phyloP scores from a whole-genome alignment of 352 stramenopile genomes.

The Pythium periplocum region DNA sequence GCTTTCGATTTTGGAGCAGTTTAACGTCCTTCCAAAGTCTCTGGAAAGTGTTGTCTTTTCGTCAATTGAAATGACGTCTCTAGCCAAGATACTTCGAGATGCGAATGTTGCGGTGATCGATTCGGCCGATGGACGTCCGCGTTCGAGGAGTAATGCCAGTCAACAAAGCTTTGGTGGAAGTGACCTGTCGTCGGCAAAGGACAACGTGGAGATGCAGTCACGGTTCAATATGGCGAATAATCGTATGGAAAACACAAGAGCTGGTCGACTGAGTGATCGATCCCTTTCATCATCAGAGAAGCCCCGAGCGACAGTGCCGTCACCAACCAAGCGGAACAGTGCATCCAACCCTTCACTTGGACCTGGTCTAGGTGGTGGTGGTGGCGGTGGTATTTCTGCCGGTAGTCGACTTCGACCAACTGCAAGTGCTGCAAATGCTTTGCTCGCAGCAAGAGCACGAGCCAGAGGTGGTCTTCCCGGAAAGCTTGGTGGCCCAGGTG shows the following conservation, averaged over 20 bases:
- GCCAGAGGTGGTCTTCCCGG: slow-evolving; percentile 51
- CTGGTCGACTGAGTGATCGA: too few relatives aligned
- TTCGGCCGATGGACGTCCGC: slow-evolving; percentile 10
- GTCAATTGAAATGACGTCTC: slow-evolving; percentile 38
- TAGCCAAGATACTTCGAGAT: slow-evolving; percentile 55
- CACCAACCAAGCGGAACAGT: slow-evolving; percentile 41
- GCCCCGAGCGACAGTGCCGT: slow-evolving; percentile 22
- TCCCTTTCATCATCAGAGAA: too few relatives aligned
- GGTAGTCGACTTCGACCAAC: slow-evolving; percentile 34
- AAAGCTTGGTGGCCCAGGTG: slow-evolving; percentile 39
- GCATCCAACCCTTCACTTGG: slow-evolving; percentile 16
- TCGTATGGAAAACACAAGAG: too few relatives aligned
- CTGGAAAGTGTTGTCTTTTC: slow-evolving; percentile 36
- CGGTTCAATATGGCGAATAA: too few relatives aligned
- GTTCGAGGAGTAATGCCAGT: slow-evolving; percentile 23
- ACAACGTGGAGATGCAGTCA: slow-evolving; percentile 1
- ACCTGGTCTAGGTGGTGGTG: slow-evolving; percentile 17
- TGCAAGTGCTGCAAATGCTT: slow-evolving; percentile 53
- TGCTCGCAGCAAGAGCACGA: slow-evolving; percentile 65
- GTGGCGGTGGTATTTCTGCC: slow-evolving; percentile 5
- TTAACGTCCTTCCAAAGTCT: slow-evolving; percentile 34
- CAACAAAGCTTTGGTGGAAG: slow-evolving; percentile 18
- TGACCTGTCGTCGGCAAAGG: slow-evolving; percentile 2
- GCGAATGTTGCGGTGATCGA: slow-evolving; percentile 11
- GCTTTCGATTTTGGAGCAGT: slow-evolving; percentile 38